Conservation (phyloP, 2,329 filamentous ascomycete genomes). For the Aspergillus brasiliensis region DNA sequence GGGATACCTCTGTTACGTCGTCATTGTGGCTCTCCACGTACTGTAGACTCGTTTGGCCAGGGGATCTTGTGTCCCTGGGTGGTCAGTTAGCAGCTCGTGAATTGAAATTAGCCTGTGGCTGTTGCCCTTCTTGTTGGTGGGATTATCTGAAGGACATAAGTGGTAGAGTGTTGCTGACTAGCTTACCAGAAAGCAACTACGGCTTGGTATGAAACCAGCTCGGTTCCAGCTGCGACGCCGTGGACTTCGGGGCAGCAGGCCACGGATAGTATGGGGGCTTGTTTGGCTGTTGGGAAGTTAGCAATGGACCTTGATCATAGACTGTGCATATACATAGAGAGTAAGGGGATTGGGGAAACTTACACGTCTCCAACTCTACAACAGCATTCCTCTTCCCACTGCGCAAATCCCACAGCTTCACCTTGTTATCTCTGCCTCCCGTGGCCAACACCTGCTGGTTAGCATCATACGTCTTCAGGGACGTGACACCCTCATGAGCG, state of each 20-base stretch:
- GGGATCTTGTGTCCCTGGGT: constrained; percentile 47
- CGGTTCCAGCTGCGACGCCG: constrained; percentile 58
- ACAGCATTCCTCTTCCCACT: constrained; percentile 30
- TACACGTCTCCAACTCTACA: constrained; percentile 40
- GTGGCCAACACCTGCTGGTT: constrained; percentile 36
- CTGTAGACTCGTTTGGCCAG: constrained; percentile 37
- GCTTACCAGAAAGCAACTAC: constrained; percentile 49
- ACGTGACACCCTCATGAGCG: constrained; percentile 43
- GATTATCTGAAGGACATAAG: background rate
- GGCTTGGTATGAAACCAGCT: constrained; percentile 50
- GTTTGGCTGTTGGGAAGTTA: constrained; percentile 43
- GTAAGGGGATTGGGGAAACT: constrained; percentile 17
- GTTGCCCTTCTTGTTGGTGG: too few species aligned
- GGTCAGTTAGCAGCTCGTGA: constrained; percentile 29
- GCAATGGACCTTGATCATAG: constrained; percentile 12
- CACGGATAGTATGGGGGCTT: constrained; percentile 56
- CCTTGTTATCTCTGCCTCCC: constrained; percentile 44
- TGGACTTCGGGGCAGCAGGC: constrained; percentile 50
- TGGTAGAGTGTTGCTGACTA: background rate
- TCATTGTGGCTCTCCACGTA: constrained; percentile 56
- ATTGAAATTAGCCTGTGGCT: background rate
- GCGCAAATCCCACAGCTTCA: constrained; percentile 46
- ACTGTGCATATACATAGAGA: background rate
- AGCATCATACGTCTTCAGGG: constrained; percentile 33
- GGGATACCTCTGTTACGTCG: constrained; percentile 58